A percentile compares a stretch with the other conserved stretches of the same genome.
Evolutionary conservation across 441 rosid genomes (phyloP).

Genomic region (Omphalea diandra): DNA sequence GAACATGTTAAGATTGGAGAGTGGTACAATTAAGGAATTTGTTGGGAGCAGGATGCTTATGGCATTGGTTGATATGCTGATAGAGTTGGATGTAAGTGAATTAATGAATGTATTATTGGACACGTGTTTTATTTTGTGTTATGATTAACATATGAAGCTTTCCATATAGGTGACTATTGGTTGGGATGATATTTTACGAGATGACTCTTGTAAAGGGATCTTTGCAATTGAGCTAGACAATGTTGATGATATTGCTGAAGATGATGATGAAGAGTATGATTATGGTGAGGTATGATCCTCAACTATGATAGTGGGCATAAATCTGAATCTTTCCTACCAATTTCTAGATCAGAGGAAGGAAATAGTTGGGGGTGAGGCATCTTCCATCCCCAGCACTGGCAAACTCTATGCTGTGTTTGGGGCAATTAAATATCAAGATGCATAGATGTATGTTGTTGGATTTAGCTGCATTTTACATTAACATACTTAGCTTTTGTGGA

Average conservation of each 20-base stretch:
- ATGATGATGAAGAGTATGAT: constrained; percentile 26
- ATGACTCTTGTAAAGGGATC: constrained; percentile 68
- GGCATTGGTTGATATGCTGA: constrained; percentile 63
- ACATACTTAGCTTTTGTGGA: no score
- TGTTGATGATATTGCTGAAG: constrained; percentile 38
- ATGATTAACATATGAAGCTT: neutral
- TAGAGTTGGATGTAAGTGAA: constrained; percentile 78
- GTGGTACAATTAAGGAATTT: constrained; percentile 62
- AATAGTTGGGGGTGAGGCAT: neutral
- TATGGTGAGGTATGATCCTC: constrained; percentile 44
- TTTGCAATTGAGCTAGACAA: constrained; percentile 81
- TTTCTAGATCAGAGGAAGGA: neutral
- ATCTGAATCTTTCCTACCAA: neutral
- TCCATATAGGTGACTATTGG: constrained; percentile 57
- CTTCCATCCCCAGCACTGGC: neutral
- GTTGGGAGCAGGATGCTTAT: constrained; percentile 63
- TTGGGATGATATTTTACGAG: constrained; percentile 67
- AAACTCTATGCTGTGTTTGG: neutral
- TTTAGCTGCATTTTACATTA: no score
- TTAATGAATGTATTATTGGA: neutral
- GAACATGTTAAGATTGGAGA: constrained; percentile 74
- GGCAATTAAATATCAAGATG: no score
- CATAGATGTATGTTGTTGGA: no score
- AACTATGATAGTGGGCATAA: neutral
- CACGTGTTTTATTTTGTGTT: constrained; percentile 7